Conservation (phyloP, 2,329 filamentous ascomycete genomes). For the Calonectria pauciramosa region DNA sequence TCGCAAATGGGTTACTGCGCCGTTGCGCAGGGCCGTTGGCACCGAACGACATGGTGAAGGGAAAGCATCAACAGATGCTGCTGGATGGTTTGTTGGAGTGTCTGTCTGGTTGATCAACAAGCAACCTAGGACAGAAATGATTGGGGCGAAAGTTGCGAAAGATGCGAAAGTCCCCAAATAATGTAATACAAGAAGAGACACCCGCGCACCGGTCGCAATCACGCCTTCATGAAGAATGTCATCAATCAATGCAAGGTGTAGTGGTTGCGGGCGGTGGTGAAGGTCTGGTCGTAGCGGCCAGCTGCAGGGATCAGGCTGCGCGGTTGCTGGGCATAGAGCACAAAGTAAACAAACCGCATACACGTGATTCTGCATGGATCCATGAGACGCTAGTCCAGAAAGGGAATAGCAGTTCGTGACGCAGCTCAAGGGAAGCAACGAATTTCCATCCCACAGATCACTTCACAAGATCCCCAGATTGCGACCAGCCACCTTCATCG, state of each 20-base stretch:
- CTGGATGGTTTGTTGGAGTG: conserved; percentile 34
- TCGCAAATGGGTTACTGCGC: conserved; percentile 84
- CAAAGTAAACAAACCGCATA: conserved; percentile 45
- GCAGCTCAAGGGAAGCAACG: conserved; percentile 18
- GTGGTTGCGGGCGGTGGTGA: conserved; percentile 26
- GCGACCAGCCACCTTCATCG: conserved; percentile 12
- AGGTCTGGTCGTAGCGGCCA: conserved; percentile 33
- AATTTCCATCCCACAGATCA: conserved; percentile 27
- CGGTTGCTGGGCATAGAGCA: conserved; percentile 44
- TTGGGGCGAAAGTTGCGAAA: conserved; percentile 2
- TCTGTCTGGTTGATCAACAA: conserved; percentile 42
- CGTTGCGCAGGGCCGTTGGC: conserved; percentile 68
- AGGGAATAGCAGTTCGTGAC: conserved; percentile 31
- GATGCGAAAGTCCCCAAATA: conserved; percentile 16
- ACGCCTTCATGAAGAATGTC: conserved; percentile 43
- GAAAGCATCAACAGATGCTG: conserved; percentile 45
- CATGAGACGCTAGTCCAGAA: conserved; percentile 30
- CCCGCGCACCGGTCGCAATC: conserved; percentile 39
- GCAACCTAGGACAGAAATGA: conserved; percentile 24
- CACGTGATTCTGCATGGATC: conserved; percentile 39
- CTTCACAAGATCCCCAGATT: conserved; percentile 4
- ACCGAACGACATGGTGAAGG: conserved; percentile 52
- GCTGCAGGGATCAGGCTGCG: conserved; percentile 34
- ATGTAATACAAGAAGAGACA: conserved; percentile 40
- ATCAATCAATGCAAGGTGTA: conserved; percentile 42